Percentiles rank a stretch among this genome's conserved stretches.
Conservation (phyloP, 805 yeast species). For the Candida sphagnicola region DNA sequence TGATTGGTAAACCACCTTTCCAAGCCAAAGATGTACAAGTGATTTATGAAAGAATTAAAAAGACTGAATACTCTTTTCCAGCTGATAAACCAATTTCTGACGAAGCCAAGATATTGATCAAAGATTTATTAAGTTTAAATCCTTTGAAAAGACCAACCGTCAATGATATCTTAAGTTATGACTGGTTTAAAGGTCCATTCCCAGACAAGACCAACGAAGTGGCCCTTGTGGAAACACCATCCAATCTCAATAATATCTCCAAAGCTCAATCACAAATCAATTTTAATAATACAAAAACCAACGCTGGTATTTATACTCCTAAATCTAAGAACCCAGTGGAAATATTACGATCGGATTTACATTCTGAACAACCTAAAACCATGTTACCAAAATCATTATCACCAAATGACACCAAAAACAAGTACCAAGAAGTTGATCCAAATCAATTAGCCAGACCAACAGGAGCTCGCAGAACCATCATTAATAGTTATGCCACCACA, state of each 20-base stretch:
- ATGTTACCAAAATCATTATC: conserved; percentile 86
- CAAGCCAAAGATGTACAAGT: conserved; percentile 92
- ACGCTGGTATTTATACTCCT: conserved; percentile 57
- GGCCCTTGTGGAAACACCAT: conserved; percentile 62
- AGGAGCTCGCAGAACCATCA: conserved; percentile 24
- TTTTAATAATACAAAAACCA: conserved; percentile 60
- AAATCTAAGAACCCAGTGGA: conserved; percentile 61
- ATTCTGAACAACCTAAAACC: conserved; percentile 62
- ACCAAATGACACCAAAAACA: conserved; percentile 85
- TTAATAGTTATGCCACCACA: conserved; percentile 34
- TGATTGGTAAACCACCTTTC: conserved; percentile 95
- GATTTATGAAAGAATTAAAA: conserved; percentile 88
- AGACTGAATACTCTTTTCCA: conserved; percentile 78
- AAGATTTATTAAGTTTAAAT: conserved; percentile 67
- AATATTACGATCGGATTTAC: conserved; percentile 63
- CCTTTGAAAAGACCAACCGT: conserved; percentile 81
- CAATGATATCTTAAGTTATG: conserved; percentile 72
- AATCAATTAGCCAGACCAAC: conserved; percentile 27
- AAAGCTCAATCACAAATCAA: conserved; percentile 62
- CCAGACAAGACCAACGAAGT: conserved; percentile 65
- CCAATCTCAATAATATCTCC: conserved; percentile 47
- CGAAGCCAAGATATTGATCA: conserved; percentile 71
- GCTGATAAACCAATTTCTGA: conserved; percentile 59
- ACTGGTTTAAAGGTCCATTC: conserved; percentile 85
- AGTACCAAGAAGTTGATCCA: conserved; percentile 69